Evolutionary conservation across 2,329 filamentous ascomycete genomes (phyloP).

Genomic region (Botrytis paeoniae): DNA sequence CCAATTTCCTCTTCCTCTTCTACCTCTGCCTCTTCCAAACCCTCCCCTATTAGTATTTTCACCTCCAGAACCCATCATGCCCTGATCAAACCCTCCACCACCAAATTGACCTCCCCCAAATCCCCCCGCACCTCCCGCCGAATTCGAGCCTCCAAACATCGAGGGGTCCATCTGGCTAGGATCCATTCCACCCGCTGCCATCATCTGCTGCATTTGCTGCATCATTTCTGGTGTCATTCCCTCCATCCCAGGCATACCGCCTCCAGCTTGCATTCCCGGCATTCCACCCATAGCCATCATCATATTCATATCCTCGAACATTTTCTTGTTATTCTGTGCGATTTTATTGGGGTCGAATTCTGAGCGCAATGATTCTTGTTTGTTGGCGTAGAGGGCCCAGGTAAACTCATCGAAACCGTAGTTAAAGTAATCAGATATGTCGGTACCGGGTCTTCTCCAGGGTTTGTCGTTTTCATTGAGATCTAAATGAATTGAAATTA

Average conservation of each 20-base stretch:
- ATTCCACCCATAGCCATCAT: constrained; percentile 59
- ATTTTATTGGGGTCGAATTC: constrained; percentile 69
- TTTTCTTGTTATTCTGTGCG: constrained; percentile 70
- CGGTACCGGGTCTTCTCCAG: constrained; percentile 91
- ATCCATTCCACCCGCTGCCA: constrained; percentile 62
- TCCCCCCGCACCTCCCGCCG: constrained; percentile 41
- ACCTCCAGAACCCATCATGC: constrained; percentile 28
- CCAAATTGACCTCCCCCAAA: constrained; percentile 42
- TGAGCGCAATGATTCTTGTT: constrained; percentile 75
- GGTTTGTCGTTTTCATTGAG: constrained; percentile 83
- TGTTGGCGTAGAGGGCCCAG: constrained; percentile 90
- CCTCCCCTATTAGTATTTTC: constrained; percentile 34
- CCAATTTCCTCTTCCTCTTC: constrained; percentile 33
- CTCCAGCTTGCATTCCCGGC: constrained; percentile 41
- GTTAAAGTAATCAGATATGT: constrained; percentile 97
- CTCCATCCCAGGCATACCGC: constrained; percentile 55
- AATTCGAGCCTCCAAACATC: constrained; percentile 59
- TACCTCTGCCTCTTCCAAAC: constrained; percentile 36
- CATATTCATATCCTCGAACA: constrained; percentile 69
- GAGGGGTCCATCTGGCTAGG: constrained; percentile 64
- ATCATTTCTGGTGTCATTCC: constrained; percentile 66
- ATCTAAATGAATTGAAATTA: constrained; percentile 42
- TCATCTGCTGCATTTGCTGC: constrained; percentile 69
- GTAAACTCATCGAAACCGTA: constrained; percentile 99
- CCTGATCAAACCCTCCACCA: constrained; percentile 36